Conservation (phyloP, 2,329 filamentous ascomycete genomes). For the Aspergillus ochraceus region DNA sequence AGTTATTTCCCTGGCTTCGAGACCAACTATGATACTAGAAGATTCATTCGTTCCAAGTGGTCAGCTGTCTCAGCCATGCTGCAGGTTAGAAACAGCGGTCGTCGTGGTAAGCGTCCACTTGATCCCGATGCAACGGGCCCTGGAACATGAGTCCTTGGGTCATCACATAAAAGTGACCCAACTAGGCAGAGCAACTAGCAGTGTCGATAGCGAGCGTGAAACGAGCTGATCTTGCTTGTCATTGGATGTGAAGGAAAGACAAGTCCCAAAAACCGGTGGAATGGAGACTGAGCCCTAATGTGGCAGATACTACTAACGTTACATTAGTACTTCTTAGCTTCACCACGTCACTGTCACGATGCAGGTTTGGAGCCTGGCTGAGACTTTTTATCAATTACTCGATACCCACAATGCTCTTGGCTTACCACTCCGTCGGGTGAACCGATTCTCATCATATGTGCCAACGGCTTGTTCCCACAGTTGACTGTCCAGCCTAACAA, state of each 20-base stretch:
- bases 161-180: neutral
- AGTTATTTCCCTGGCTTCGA: neutral
- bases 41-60: neutral
- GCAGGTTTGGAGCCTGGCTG: neutral
- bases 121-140: neutral
- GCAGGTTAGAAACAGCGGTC: neutral
- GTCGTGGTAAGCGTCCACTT: neutral
- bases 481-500: no score
- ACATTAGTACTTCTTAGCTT: neutral
- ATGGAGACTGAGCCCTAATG: no score
- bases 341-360: neutral
- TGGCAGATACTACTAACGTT: no score
- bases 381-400: neutral
- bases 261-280: no score
- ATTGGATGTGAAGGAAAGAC: no score
- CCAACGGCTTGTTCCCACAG: no score
- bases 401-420: neutral
- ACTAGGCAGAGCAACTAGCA: neutral
- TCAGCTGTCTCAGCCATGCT: constrained; percentile 7
- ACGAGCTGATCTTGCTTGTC: no score
- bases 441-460: neutral
- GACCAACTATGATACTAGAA: neutral
- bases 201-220: no score
- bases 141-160: neutral
- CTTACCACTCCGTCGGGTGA: neutral